phyloP scores from a whole-genome alignment of 176 grass and related monocot species.

The Zoysia pacifica region DNA sequence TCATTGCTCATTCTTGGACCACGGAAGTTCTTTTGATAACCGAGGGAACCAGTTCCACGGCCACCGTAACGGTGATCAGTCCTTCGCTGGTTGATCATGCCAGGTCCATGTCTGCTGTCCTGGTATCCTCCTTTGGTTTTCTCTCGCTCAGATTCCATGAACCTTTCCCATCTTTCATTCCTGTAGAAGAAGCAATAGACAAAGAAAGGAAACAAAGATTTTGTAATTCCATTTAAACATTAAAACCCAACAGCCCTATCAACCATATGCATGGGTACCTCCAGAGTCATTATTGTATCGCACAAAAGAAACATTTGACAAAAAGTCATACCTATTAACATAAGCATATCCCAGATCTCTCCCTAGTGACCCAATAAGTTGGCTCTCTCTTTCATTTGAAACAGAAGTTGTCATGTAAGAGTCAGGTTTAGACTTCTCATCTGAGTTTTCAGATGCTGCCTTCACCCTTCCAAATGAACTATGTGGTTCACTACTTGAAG shows the following conservation, averaged over 20 bases:
- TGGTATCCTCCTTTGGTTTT: constrained; percentile 37
- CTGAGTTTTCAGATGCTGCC: constrained; percentile 37
- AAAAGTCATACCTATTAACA: constrained; percentile 58
- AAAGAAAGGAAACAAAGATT: not conserved
- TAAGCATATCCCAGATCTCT: constrained; percentile 34
- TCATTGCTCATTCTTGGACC: constrained; percentile 46
- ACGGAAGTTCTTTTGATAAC: constrained; percentile 44
- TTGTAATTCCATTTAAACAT: constrained; percentile 37
- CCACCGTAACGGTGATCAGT: constrained; percentile 32
- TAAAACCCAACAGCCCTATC: constrained; percentile 18
- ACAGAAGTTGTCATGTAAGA: constrained; percentile 35
- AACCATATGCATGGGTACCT: constrained; percentile 2
- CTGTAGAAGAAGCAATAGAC: constrained; percentile 33
- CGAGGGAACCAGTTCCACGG: constrained; percentile 18
- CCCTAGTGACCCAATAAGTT: constrained; percentile 36
- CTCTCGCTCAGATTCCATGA: constrained; percentile 48
- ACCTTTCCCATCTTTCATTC: constrained; percentile 61
- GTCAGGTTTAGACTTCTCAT: constrained; percentile 49
- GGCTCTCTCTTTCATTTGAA: constrained; percentile 47
- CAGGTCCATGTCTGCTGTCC: constrained; percentile 32
- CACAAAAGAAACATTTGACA: constrained; percentile 23
- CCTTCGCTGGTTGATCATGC: constrained; percentile 40
- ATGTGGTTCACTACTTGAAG: constrained; percentile 43
- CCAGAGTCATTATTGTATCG: not conserved
- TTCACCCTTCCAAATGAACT: constrained; percentile 28